Conservation (phyloP, 1,284 basidiomycete species). For the Meripilus lineatus region DNA sequence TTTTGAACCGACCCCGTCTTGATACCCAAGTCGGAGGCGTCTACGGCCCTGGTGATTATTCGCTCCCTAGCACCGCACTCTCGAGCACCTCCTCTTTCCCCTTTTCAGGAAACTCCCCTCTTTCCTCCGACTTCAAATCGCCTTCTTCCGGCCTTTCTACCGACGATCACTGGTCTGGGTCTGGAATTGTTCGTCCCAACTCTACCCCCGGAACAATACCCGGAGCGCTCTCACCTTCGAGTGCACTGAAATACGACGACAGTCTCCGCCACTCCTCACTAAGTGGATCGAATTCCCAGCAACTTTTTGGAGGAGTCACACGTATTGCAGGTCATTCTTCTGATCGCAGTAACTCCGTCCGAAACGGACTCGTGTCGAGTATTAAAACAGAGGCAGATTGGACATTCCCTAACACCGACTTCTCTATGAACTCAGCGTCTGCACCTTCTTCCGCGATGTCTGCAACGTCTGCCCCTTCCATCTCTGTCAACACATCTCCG, state of each 20-base stretch:
- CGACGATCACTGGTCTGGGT: slow-evolving; percentile 39
- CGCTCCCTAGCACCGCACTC: slow-evolving; percentile 29
- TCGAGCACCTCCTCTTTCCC: slow-evolving; percentile 25
- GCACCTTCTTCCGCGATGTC: slow-evolving; percentile 36
- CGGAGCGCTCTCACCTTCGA: slow-evolving; percentile 23
- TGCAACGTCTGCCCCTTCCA: slow-evolving; percentile 31
- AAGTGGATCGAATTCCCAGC: slow-evolving; percentile 47
- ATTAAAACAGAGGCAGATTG: slow-evolving; percentile 36
- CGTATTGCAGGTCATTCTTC: slow-evolving; percentile 66
- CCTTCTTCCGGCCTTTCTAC: slow-evolving; percentile 25
- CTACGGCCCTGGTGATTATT: slow-evolving; percentile 36
- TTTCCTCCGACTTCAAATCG: slow-evolving; percentile 26
- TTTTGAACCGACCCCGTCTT: slow-evolving; percentile 38
- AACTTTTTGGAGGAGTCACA: slow-evolving; percentile 58
- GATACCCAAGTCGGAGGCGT: slow-evolving; percentile 45
- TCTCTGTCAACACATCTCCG: slow-evolving; percentile 28
- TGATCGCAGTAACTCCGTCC: slow-evolving; percentile 15
- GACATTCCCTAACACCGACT: slow-evolving; percentile 40
- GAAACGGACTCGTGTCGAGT: slow-evolving; percentile 16
- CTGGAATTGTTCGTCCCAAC: slow-evolving; percentile 29
- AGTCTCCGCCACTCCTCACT: slow-evolving; percentile 58
- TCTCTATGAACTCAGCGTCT: slow-evolving; percentile 26
- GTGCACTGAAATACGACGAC: slow-evolving; percentile 61
- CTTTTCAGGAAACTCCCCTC: slow-evolving; percentile 39
- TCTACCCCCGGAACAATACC: slow-evolving; percentile 52